phyloP scores from a whole-genome alignment of 164 flowering plant species.

The Magnolia sinica region DNA sequence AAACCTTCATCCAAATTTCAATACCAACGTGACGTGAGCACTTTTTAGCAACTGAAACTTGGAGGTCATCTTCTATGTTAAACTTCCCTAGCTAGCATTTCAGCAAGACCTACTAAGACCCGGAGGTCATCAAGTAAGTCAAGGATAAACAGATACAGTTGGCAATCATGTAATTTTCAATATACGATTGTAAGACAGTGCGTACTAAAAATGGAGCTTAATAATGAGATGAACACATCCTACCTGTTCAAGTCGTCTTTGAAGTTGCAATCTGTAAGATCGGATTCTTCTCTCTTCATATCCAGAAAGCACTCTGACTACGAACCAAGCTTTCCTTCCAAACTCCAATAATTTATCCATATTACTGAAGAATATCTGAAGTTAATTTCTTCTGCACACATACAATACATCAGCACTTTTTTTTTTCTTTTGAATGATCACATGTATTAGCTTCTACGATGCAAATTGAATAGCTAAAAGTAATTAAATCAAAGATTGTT shows the following conservation, averaged over 20 bases:
- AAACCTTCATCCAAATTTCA: too few species aligned
- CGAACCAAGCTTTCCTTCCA: slow-evolving; percentile 76
- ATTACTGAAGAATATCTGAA: slow-evolving; percentile 2
- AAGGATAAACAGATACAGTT: not conserved
- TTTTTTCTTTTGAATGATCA: not conserved
- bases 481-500: too few species aligned
- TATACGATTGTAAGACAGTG: not conserved
- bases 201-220: not conserved
- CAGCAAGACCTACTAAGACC: too few species aligned
- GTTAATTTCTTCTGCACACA: slow-evolving; percentile 1
- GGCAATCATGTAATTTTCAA: not conserved
- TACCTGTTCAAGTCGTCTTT: slow-evolving; percentile 49
- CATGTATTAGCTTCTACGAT: too few species aligned
- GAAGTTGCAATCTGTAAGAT: slow-evolving; percentile 57
- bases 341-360: slow-evolving; percentile 75
- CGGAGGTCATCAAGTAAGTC: not conserved
- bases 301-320: slow-evolving; percentile 80
- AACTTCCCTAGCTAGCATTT: too few species aligned
- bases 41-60: too few species aligned
- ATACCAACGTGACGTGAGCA: too few species aligned
- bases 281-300: slow-evolving; percentile 84
- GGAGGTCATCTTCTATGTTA: too few species aligned
- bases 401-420: not conserved
- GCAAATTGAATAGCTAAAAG: too few species aligned
- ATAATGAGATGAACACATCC: not conserved